These are phyloP conservation scores for Gynostemma pentaphyllum DNA, from an alignment of 306 rosid genomes.

Conservation along the genomic window DNA sequence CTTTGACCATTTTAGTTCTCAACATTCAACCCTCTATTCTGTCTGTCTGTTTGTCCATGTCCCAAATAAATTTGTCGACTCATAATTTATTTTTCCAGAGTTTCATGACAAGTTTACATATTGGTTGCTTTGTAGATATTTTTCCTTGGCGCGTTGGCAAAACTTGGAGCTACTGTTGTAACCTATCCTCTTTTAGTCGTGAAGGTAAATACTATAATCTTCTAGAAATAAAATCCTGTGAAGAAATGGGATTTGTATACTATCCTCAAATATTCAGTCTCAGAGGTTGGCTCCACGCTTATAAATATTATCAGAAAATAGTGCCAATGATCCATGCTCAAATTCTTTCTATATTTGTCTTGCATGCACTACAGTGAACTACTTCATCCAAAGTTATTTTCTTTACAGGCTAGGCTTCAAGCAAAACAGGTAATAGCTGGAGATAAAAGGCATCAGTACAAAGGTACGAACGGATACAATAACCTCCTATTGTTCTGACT, in stretches of 20 bases:
- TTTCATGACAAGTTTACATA: constrained; percentile 13
- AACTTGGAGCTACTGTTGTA: constrained; percentile 90
- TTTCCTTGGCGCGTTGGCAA: constrained; percentile 89
- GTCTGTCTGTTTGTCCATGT: background rate
- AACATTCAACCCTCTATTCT: background rate
- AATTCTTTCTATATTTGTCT: background rate
- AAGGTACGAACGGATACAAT: constrained; percentile 39
- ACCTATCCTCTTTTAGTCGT: constrained; percentile 92
- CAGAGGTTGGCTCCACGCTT: background rate
- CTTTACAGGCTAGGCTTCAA: constrained; percentile 79
- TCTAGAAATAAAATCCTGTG: constrained; percentile 1
- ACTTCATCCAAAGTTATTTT: background rate
- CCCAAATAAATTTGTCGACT: background rate
- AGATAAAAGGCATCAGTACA: constrained; percentile 66
- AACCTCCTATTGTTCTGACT: background rate
- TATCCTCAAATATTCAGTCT: background rate
- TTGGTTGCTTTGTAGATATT: constrained; percentile 47
- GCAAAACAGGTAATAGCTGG: constrained; percentile 56
- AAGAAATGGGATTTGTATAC: background rate
- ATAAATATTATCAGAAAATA: background rate
- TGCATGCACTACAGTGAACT: background rate
- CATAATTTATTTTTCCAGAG: background rate
- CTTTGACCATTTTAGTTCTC: constrained; percentile 5
- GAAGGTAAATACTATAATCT: constrained; percentile 44
- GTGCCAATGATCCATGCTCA: background rate